phyloP scores from a whole-genome alignment of 2,329 filamentous ascomycete species.

The Fusarium equiseti region DNA sequence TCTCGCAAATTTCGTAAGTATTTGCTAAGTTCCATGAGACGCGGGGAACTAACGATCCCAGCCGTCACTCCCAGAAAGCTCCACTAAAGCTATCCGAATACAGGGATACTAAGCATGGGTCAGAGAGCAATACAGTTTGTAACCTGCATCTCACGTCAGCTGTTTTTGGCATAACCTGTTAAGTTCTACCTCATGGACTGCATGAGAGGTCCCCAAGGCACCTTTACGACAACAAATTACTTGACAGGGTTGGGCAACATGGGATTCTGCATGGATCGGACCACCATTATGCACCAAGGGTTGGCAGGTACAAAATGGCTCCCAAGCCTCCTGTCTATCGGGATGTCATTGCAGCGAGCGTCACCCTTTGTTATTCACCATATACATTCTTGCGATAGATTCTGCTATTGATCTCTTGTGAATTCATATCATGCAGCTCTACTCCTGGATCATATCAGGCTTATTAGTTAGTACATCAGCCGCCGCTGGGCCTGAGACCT shows the following conservation, averaged over 20 bases:
- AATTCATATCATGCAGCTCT: not conserved
- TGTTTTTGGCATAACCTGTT: not conserved
- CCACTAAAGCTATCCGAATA: not conserved
- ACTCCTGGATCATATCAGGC: not conserved
- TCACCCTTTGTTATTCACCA: not conserved
- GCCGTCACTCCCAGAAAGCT: not conserved
- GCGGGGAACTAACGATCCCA: not conserved
- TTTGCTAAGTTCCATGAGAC: not conserved
- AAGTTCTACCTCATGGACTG: not conserved
- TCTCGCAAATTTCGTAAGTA: not conserved
- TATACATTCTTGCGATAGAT: not conserved
- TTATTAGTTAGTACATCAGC: not conserved
- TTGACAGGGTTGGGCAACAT: not conserved
- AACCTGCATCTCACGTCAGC: not conserved
- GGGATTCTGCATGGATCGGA: not conserved
- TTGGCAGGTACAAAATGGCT: not conserved
- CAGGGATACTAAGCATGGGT: not conserved
- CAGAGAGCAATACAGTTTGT: not conserved
- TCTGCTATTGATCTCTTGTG: not conserved
- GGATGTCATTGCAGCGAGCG: not conserved
- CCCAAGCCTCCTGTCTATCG: not conserved
- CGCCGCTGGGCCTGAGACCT: not conserved
- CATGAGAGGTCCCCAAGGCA: not conserved
- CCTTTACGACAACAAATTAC: not conserved
- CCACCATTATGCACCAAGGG: not conserved